These are phyloP conservation scores for Auricularia sp. DNA, from an alignment of 768 basidiomycete species.

Conservation along the genomic window DNA sequence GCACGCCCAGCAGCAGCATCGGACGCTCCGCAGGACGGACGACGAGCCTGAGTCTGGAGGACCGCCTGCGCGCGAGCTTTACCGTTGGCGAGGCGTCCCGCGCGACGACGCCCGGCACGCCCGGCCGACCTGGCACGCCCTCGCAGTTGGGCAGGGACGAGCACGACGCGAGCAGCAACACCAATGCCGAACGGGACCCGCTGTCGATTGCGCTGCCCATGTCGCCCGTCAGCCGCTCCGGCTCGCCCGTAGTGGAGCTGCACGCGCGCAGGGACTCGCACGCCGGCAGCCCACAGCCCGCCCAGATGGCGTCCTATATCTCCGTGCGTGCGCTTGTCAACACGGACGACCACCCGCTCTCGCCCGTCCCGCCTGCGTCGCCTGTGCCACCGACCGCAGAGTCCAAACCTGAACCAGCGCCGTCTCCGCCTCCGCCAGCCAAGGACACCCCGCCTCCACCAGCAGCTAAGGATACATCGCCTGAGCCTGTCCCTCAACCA, in stretches of 20 bases:
- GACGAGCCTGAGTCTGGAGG: slow-evolving; percentile 59
- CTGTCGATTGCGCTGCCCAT: slow-evolving; percentile 9
- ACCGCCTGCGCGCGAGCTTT: slow-evolving; percentile 62
- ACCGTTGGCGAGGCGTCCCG: slow-evolving; percentile 46
- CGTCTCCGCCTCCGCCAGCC: slow-evolving; percentile 1
- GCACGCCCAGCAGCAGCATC: slow-evolving; percentile 15
- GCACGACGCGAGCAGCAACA: slow-evolving; percentile 14
- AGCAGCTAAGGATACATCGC: not conserved
- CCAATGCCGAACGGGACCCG: slow-evolving; percentile 7
- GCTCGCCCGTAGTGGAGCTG: not conserved
- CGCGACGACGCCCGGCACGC: slow-evolving; percentile 29
- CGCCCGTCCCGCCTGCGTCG: not conserved
- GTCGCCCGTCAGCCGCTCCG: slow-evolving; percentile 6
- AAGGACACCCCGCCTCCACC: not conserved
- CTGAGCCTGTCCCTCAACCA: no score
- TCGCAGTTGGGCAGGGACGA: slow-evolving; percentile 34
- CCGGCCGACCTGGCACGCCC: slow-evolving; percentile 33
- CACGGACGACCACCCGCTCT: not conserved
- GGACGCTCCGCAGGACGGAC: slow-evolving; percentile 17
- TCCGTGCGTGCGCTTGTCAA: not conserved
- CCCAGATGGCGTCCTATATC: not conserved
- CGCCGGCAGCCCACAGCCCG: not conserved
- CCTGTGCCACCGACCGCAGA: not conserved
- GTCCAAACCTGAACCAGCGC: not conserved
- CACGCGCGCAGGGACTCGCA: not conserved